phyloP scores from a whole-genome alignment of 2,329 filamentous ascomycete species.

The Alternaria atra region DNA sequence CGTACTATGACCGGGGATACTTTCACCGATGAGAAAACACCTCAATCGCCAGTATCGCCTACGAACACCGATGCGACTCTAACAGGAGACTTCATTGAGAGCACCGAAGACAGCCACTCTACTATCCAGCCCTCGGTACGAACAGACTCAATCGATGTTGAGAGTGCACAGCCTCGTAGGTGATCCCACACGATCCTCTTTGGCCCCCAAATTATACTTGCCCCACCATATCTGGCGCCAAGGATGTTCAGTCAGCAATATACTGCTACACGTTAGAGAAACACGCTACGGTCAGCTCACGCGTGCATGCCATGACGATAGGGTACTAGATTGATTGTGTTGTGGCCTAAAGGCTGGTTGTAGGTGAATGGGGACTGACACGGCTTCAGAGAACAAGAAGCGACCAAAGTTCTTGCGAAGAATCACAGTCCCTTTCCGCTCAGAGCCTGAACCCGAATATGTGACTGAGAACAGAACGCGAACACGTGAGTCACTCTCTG shows the following conservation, averaged over 20 bases:
- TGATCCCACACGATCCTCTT: constrained; percentile 17
- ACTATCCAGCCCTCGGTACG: constrained; percentile 16
- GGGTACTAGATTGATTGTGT: neutral
- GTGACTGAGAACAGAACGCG: constrained; percentile 47
- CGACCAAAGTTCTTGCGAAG: constrained; percentile 37
- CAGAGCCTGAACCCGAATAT: constrained; percentile 37
- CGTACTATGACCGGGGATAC: constrained; percentile 48
- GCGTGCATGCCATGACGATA: constrained; percentile 3
- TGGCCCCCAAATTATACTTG: constrained; percentile 22
- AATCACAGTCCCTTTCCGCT: constrained; percentile 43
- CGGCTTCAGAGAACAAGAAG: constrained; percentile 30
- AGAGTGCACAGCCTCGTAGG: constrained; percentile 47
- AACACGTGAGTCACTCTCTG: constrained; percentile 34
- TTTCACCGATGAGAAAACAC: constrained; percentile 32
- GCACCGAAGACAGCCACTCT: constrained; percentile 18
- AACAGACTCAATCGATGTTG: constrained; percentile 22
- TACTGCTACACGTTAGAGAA: neutral
- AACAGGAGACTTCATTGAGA: constrained; percentile 45
- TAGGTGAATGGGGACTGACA: constrained; percentile 17
- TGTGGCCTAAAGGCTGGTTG: too few relatives aligned
- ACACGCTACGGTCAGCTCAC: neutral
- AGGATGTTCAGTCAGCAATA: neutral
- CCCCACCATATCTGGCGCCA: neutral
- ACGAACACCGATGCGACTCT: constrained; percentile 42
- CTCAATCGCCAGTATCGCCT: constrained; percentile 39